phyloP scores from a whole-genome alignment of 2,329 filamentous ascomycete genomes.

The Alternaria triticina region DNA sequence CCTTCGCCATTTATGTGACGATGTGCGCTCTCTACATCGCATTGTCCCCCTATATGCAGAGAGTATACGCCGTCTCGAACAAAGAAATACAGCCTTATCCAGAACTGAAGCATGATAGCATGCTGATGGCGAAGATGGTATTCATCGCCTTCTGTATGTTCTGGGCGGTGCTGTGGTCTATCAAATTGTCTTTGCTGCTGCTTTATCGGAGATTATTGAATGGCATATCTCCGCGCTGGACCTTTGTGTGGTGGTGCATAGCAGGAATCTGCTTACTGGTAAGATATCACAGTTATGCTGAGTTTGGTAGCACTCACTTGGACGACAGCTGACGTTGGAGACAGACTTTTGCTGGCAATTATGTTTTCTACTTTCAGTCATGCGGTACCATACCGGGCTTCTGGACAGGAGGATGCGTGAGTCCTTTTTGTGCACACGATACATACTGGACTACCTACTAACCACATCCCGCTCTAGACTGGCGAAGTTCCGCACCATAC shows the following conservation, averaged over 20 bases:
- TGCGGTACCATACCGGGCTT: slow-evolving; percentile 31
- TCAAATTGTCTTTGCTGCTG: slow-evolving; percentile 49
- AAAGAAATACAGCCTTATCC: slow-evolving; percentile 34
- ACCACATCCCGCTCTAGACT: background rate
- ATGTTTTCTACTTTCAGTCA: slow-evolving; percentile 44
- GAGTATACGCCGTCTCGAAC: slow-evolving; percentile 31
- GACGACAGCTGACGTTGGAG: background rate
- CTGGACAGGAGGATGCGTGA: slow-evolving; percentile 15
- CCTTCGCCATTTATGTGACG: slow-evolving; percentile 34
- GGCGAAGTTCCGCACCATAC: slow-evolving; percentile 17
- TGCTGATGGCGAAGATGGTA: slow-evolving; percentile 44
- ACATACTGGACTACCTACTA: background rate
- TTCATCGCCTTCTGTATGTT: slow-evolving; percentile 48
- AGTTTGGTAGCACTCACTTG: background rate
- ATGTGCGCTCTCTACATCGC: slow-evolving; percentile 42
- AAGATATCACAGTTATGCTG: slow-evolving; percentile 3
- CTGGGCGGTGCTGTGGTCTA: slow-evolving; percentile 48
- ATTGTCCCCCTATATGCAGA: slow-evolving; percentile 41
- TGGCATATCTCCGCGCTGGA: slow-evolving; percentile 32
- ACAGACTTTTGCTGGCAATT: slow-evolving; percentile 45
- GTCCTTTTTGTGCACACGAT: background rate
- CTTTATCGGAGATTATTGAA: slow-evolving; percentile 45
- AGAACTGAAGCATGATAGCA: slow-evolving; percentile 32
- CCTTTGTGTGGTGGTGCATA: slow-evolving; percentile 45
- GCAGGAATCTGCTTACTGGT: slow-evolving; percentile 41